These are phyloP conservation scores for Blakeslea trispora DNA, from an alignment of 371 early-diverging fungal genomes.

Conservation along the genomic window DNA sequence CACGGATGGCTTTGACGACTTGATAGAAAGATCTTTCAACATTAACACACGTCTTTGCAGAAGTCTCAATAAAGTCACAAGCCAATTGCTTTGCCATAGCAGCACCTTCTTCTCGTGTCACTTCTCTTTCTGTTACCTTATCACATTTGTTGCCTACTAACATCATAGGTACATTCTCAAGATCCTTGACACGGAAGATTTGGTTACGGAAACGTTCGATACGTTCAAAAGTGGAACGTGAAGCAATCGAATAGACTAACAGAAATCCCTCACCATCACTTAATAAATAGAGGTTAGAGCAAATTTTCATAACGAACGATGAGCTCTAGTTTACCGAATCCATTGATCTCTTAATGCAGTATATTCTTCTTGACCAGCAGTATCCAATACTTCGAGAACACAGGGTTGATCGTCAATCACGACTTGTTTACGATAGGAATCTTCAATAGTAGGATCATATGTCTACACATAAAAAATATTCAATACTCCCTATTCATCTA, in stretches of 20 bases:
- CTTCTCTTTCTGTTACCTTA: slow-evolving; percentile 74
- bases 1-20: slow-evolving; percentile 61
- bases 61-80: slow-evolving; percentile 78
- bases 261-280: slow-evolving; percentile 90
- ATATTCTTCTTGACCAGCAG: slow-evolving; percentile 89
- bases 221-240: slow-evolving; percentile 81
- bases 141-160: slow-evolving; percentile 93
- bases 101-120: slow-evolving; percentile 75
- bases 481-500: too few relatives aligned
- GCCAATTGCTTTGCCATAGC: slow-evolving; percentile 68
- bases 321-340: slow-evolving; percentile 57
- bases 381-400: slow-evolving; percentile 92
- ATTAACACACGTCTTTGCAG: slow-evolving; percentile 81
- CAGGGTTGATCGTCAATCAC: slow-evolving; percentile 86
- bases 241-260: slow-evolving; percentile 84
- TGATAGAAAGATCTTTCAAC: slow-evolving; percentile 72
- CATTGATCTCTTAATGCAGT: slow-evolving; percentile 92
- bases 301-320: background rate
- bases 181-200: slow-evolving; percentile 82
- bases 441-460: slow-evolving; percentile 47
- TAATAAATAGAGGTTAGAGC: background rate
- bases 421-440: slow-evolving; percentile 72
- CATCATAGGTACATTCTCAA: slow-evolving; percentile 80
- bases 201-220: slow-evolving; percentile 79
- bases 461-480: too few relatives aligned